Percentiles rank a stretch among this genome's conserved stretches.
These are phyloP conservation scores for Diaporthe ilicicola DNA, from an alignment of 2,329 filamentous ascomycete genomes.

Conservation along the genomic window DNA sequence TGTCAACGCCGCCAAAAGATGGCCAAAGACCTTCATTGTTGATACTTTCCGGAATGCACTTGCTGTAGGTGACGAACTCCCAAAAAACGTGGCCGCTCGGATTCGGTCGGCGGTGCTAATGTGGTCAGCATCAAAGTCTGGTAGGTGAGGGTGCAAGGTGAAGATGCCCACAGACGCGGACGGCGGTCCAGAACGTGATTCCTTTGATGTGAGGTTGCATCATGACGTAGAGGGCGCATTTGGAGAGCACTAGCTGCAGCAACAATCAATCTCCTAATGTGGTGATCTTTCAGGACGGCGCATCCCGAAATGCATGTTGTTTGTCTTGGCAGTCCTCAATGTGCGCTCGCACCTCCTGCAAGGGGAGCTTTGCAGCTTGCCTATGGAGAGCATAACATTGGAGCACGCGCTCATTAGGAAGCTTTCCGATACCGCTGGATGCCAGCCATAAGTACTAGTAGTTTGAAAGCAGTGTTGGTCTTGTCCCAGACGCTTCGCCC, in stretches of 20 bases:
- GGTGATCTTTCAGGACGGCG: background rate
- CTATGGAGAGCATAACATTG: too few relatives aligned
- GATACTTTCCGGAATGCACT: background rate
- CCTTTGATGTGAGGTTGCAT: background rate
- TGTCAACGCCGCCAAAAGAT: background rate
- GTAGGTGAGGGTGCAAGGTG: slow-evolving; percentile 1
- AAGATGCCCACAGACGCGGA: background rate
- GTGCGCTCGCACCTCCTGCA: background rate
- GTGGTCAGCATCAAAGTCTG: background rate
- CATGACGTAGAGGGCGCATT: slow-evolving; percentile 23
- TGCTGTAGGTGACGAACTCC: background rate
- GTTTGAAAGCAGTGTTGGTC: background rate
- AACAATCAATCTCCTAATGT: background rate
- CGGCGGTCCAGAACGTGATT: background rate
- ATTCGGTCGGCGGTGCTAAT: background rate
- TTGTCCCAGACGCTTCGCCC: too few relatives aligned
- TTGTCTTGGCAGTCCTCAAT: slow-evolving; percentile 4
- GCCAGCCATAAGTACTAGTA: background rate
- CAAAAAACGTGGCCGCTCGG: background rate
- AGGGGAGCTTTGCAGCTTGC: background rate
- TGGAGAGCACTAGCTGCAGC: slow-evolving; percentile 4
- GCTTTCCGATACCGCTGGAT: too few relatives aligned
- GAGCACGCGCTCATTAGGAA: background rate
- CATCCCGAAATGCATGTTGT: background rate
- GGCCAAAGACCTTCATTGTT: background rate